Evolutionary conservation across 306 rosid genomes (phyloP), one percentile per base, ranked within the genome.

Genomic region (Oxytropis ochrocephala): DNA sequence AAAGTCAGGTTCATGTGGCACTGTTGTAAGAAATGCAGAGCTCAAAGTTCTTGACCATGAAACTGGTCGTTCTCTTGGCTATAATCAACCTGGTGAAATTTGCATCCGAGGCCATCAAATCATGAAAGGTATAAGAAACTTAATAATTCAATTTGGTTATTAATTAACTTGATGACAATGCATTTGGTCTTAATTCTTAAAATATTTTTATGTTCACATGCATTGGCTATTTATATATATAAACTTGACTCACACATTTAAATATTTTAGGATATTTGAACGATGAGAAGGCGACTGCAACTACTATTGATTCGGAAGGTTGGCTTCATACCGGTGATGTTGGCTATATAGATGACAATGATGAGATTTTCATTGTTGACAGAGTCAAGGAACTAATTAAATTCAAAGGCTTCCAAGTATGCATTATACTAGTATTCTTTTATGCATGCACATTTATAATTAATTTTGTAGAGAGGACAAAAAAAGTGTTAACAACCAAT

Each of bases 271-370:
- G 96, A 38, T 93, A 93, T 58, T 74, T 90, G 75, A 85, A 88
- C 59, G 87, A 93, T 55, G 81, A 58, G 0, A 75, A 76, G 61
- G 89, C 97, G 5, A 93, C 98, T 5, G 83, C 80, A 11, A 21
- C 29, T 16, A 93, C 98, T 1, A 72, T 90, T 2, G 98, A 93
- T 56, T 70, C 1, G 0, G 96, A 93, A 33, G 97, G 97, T 4
- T 93, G 91, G 91, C 94, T 93, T 55, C 98, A 93, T 55, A 90
- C 97, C 0, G 98, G 98, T 6, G 98, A 93, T 70, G 79, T 93
- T 50, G 98, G 98, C 2, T 90, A 78, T 7, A 74, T 93, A 7
- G 98, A 93, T 36, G 91, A 85, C 0, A 88, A 90, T 18, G 88
- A 85, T 0, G 98, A 93, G 57, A 68, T 93, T 59, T 93, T 86